phyloP scores from a whole-genome alignment of 176 grass and related monocot genomes.

The Oryza meridionalis region DNA sequence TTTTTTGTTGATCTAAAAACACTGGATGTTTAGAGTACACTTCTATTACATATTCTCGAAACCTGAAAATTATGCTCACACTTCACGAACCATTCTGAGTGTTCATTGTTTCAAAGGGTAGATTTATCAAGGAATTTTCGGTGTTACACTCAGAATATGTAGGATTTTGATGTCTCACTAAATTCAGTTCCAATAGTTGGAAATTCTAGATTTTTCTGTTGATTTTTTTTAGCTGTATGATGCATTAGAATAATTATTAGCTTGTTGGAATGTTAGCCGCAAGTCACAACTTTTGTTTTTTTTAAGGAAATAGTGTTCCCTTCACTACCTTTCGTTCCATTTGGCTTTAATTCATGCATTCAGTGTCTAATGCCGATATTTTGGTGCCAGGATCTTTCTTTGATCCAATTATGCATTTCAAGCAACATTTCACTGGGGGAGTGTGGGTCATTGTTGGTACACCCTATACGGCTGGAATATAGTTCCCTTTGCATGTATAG shows the following conservation, averaged over 20 bases:
- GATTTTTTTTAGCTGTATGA: neutral
- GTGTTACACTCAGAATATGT: neutral
- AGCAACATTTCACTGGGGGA: neutral
- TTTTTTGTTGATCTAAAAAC: neutral
- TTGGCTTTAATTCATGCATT: neutral
- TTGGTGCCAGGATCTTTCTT: neutral
- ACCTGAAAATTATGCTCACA: neutral
- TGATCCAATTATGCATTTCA: neutral
- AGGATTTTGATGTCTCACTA: neutral
- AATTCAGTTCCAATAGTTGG: neutral
- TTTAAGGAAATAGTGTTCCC: neutral
- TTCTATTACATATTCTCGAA: slow-evolving; percentile 3
- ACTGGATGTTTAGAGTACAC: neutral
- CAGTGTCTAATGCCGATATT: neutral
- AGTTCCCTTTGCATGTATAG: neutral
- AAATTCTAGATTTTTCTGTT: neutral
- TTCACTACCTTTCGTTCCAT: neutral
- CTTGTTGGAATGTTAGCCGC: neutral
- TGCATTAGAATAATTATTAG: neutral
- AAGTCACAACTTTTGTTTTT: neutral
- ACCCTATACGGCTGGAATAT: neutral
- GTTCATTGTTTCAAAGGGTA: neutral
- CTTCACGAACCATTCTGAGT: neutral
- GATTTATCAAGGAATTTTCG: neutral
- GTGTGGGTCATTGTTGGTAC: neutral